Evolutionary conservation across 108 stramenopile genomes (phyloP), one percentile per base, ranked within the genome.

Genomic region (Nitzschia palea): DNA sequence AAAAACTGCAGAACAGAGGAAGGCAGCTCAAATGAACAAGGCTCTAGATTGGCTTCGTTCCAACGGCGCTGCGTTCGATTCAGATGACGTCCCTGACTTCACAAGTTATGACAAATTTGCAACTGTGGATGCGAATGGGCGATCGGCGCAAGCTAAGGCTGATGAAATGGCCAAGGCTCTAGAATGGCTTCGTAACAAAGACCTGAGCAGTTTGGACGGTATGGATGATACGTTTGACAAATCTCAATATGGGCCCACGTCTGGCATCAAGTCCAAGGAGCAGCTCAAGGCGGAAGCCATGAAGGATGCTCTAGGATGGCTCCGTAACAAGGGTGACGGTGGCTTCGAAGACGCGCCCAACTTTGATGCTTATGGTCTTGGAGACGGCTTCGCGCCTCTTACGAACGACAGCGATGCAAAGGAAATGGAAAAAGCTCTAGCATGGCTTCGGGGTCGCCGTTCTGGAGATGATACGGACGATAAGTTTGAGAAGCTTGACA

Each of bases 41-140:
- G 80, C 80, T 2, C 26, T 80, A 28, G 74, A 66, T 27, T 80
- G 74, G 74, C 27, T 80, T 45, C 74, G 80, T 15, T 60, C 54
- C 25, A 76, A 80, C 37, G 78, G 55, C 28, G 73, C 62, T 18
- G 67, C 51, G 22, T 67, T 57, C 30, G 66, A 68, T 28, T 50
- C 54, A 12, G 52, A 51, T 10, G 64, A 63, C 26, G 40, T 42
- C 15, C 68, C 77, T 37, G 56, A 65, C 25, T 67, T 66, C 30
- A 35, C 45, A 33, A 32, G 23, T 23, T 40, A 40, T 20, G 44
- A 37, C 34, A 27, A 42, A 27, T 74, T 37, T 43, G 32, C 40
- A 2, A 43, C 47, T 26, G 52, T 74, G 14, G 70, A 71, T 42
- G 18, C 70, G 17, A 18, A 53, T 12, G 65, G 55, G 9, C 33